Evolutionary conservation across 805 yeast genomes (phyloP).

Genomic region (Sungouiella thailandica): DNA sequence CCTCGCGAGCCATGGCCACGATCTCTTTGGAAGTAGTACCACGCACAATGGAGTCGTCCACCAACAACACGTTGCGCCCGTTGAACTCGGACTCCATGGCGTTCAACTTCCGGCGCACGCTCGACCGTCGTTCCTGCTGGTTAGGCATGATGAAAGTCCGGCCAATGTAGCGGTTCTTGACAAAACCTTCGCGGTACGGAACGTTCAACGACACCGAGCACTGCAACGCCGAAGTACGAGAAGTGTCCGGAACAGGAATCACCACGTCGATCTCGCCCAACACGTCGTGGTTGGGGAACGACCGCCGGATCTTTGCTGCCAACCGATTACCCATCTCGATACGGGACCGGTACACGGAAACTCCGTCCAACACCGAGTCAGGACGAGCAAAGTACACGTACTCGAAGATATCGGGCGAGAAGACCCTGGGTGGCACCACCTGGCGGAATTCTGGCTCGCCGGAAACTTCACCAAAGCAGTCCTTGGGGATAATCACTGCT

Average conservation of each 20-base stretch:
- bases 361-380: slow-evolving; percentile 94
- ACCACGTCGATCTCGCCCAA: slow-evolving; percentile 79
- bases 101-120: slow-evolving; percentile 90
- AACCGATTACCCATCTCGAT: slow-evolving; percentile 89
- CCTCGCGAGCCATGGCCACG: slow-evolving; percentile 97
- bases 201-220: slow-evolving; percentile 76
- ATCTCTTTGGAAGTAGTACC: slow-evolving; percentile 97
- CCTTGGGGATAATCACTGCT: slow-evolving; percentile 89
- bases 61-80: slow-evolving; percentile 79
- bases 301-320: slow-evolving; percentile 60
- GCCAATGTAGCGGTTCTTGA: slow-evolving; percentile 94
- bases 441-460: slow-evolving; percentile 78
- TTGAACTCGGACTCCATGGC: slow-evolving; percentile 93
- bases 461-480: slow-evolving; percentile 26
- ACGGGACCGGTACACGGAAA: slow-evolving; percentile 89
- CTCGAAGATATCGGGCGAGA: slow-evolving; percentile 95
- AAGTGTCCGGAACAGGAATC: slow-evolving; percentile 96
- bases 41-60: slow-evolving; percentile 95
- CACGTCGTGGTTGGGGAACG: slow-evolving; percentile 36
- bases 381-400: slow-evolving; percentile 98
- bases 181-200: slow-evolving; percentile 95
- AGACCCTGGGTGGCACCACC: slow-evolving; percentile 69
- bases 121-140: slow-evolving; percentile 88
- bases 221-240: slow-evolving; percentile 92
- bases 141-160: slow-evolving; percentile 98